Evolutionary conservation across 345 rosid genomes (phyloP), one percentile per base, ranked within the genome.

Genomic region (Brassica nigra): DNA sequence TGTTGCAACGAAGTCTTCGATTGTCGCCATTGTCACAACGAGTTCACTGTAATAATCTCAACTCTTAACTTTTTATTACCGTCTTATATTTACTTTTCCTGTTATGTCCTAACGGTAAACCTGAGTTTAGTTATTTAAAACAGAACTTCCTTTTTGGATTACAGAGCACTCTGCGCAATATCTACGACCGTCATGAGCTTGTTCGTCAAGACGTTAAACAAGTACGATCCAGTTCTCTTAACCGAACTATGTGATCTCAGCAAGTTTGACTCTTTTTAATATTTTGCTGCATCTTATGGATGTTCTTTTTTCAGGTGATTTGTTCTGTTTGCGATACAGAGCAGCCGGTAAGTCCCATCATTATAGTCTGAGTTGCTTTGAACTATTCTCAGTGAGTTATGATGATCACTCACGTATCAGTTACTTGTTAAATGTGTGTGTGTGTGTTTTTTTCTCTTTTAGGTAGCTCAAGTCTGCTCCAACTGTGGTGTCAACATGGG

Each of bases 401-500:
- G 52, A 42, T 10, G 49, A 42, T 36, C 39, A 36, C 54, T 71
- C 0, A 9, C 15, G 3, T 76, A 8, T 68, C 76, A 20, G 6
- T 64, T 64, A 31, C 33, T 71, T 55, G 33, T 72, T 72, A 29
- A 18, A 61, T 39, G 20, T 70, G 14, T 62, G 11, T 78, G 18
- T 18, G 18, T 18, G 18, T 18, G n/a, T n/a, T n/a, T 18, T 18
- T 74, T 49, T 2, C 4, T 29, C 31, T 2, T 31, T 3, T 82
- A 92, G 98, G 91, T 77, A 76, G 87, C 85, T 78, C 90, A 81
- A 86, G 86, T 90, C 79, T 95, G 99, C 76, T 81, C 94, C 9
- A 95, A 95, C 83, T 95, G 99, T 73, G 99, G 99, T 14, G 91
- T 95, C 82, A 90, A 85, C 81, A 91, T 95, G 99, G 99, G 98